Percentiles rank a stretch among this genome's conserved stretches.
Evolutionary conservation across 148 eudicot genomes (phyloP).

Genomic region (Vaccinium macrocarpon): DNA sequence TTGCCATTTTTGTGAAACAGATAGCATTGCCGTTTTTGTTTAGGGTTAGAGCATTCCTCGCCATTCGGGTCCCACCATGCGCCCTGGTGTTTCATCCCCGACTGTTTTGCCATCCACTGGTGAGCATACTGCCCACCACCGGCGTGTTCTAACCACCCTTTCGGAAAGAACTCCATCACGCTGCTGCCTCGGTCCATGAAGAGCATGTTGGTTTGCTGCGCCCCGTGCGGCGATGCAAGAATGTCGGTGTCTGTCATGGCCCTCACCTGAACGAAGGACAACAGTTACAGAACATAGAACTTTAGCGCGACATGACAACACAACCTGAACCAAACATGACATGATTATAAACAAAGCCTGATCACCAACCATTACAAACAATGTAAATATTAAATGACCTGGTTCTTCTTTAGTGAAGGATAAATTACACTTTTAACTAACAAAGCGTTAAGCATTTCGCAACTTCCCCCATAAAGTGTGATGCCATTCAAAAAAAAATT

Average conservation of each 20-base stretch:
- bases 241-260: constrained; percentile 45
- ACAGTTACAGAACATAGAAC: too few species aligned
- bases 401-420: too few species aligned
- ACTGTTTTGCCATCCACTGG: constrained; percentile 43
- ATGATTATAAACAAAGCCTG: too few species aligned
- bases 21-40: constrained; percentile 30
- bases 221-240: constrained; percentile 44
- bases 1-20: constrained; percentile 28
- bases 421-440: too few species aligned
- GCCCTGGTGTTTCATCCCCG: constrained; percentile 44
- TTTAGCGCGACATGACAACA: too few species aligned
- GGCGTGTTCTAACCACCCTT: constrained; percentile 47
- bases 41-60: constrained; percentile 31
- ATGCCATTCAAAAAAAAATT: too few species aligned
- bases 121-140: constrained; percentile 41
- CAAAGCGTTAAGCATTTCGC: too few species aligned
- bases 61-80: constrained; percentile 49
- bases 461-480: too few species aligned
- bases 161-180: constrained; percentile 54
- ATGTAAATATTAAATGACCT: too few species aligned
- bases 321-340: too few species aligned
- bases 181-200: constrained; percentile 49
- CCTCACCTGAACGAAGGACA: constrained; percentile 31
- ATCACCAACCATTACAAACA: too few species aligned
- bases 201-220: constrained; percentile 49